Evolutionary conservation across 495 filamentous ascomycete genomes (phyloP).

Genomic region (Penicillium silybi): DNA sequence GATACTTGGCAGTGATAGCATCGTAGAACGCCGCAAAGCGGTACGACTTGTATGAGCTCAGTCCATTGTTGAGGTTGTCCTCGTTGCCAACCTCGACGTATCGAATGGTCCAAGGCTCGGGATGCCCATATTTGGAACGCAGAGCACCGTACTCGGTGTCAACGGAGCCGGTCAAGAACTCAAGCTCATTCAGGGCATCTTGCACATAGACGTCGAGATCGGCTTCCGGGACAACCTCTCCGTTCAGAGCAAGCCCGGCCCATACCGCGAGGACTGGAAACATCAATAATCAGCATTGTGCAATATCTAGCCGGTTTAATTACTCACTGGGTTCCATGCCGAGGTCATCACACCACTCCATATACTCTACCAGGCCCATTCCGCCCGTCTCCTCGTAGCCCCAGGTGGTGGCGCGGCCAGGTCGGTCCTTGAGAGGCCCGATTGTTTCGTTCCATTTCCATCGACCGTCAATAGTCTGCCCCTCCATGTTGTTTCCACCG

Average conservation of each 20-base stretch:
- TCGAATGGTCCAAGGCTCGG: constrained; percentile 43
- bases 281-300: neutral
- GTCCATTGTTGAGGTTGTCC: constrained; percentile 43
- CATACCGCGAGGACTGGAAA: constrained; percentile 52
- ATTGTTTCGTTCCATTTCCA: constrained; percentile 71
- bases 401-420: constrained; percentile 59
- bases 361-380: constrained; percentile 58
- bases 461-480: constrained; percentile 43
- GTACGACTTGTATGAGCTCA: constrained; percentile 38
- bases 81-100: constrained; percentile 56
- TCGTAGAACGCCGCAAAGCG: constrained; percentile 42
- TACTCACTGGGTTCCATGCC: constrained; percentile 48
- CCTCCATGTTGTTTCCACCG: constrained; percentile 65
- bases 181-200: constrained; percentile 62
- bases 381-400: constrained; percentile 56
- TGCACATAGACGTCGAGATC: constrained; percentile 41
- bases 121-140: constrained; percentile 44
- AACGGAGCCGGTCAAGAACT: constrained; percentile 40
- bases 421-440: constrained; percentile 58
- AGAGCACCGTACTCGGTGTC: constrained; percentile 40
- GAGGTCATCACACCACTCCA: constrained; percentile 63
- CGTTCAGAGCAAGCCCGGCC: constrained; percentile 56
- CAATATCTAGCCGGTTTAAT: neutral
- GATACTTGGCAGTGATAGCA: constrained; percentile 48
- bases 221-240: constrained; percentile 32